Evolutionary conservation across 768 basidiomycete genomes (phyloP), one percentile per base, ranked within the genome.

Genomic region (Pilatotrama ljubarskyi): DNA sequence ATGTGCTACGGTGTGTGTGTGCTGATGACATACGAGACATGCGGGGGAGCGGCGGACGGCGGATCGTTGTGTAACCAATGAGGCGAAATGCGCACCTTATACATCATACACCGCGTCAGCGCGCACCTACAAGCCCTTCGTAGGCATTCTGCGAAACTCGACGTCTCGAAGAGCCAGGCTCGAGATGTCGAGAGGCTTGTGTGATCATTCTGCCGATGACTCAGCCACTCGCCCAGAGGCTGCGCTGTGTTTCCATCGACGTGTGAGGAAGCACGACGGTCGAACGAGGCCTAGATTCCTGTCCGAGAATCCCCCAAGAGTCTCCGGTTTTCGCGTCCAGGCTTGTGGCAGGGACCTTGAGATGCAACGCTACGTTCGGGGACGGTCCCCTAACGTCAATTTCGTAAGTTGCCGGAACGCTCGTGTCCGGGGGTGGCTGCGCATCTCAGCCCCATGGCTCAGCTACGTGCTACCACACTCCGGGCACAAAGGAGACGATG

Each of bases 351-450:
- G 29, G 5, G 29, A 4, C 29, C 29, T 32, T 32, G 29, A 32
- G 36, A 40, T 40, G 38, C 38, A 40, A 14, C 3, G 6, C 5
- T 40, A 40, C n/a, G 13, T 14, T 15, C 32, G 54, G 43, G 44
- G 44, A 46, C 32, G 18, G 43, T 55, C 54, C 54, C 54, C 43
- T 17, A 48, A 56, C 46, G 47, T 56, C 55, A 56, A 55, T 17
- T 32, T 36, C 51, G 40, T 18, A 10, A 15, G 15, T 43, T 0
- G 18, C 4, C 36, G 24, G 37, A 48, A 37, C 35, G 37, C 37
- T 8, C 55, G 47, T 20, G 36, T 26, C 25, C n/a, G 47, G 44
- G 55, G 55, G 55, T 40, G 46, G 55, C 55, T 56, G 55, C 55
- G 55, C 55, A 17, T 5, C 40, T n/a, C n/a, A n/a, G n/a, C 55